Base-by-base conservation (phyloP, 345 rosid genomes). In the Bruguiera parviflora region DNA sequence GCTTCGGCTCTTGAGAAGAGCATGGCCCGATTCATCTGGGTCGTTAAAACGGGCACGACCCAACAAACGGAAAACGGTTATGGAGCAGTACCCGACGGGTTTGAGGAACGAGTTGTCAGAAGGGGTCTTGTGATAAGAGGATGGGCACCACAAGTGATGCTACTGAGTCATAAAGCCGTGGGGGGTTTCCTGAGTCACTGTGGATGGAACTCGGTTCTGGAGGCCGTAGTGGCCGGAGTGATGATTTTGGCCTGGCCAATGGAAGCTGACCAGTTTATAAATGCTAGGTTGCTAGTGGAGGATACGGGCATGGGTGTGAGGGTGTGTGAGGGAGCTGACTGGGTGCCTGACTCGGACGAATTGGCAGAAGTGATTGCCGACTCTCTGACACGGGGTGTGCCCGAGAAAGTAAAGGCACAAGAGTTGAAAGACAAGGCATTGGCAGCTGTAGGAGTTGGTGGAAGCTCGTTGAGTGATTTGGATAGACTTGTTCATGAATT, bases 141-240 rank as follows among this genome's bases (percentile, higher is more conserved):
- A 5, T 91, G 96, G 97, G 90, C 73, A 0, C 91, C 87, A 4
- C 96, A 91, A 72, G 80, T 67, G 55, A 68, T 5, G 28, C 53
- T 87, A 22, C 75, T 91, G 78, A 57, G 63, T 33, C 97, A 91
- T 80, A 57, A 61, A 6, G 88, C 87, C 0, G 87, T 87, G 5
- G 87, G 88, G 15, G 82, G 82, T 65, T 91, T 88, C 55, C 65
- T 91, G 78, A 88, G 85, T 71, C 96, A 88, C 15, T 86, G 91
- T 47, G 89, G 96, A 10, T 90, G 96, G 96, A 88, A 90, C 84
- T 90, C 94, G 35, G 74, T 81, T 66, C 77, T 80, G 18, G 96
- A 91, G 76, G 90, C 79, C n/a, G 29, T 87, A 32, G 83, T 68
- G 71, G 78, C 80, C 2, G 88, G 93, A 5, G 82, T 71, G 22